Conservation (phyloP, 495 filamentous ascomycete species). For the Parachaetomium inaequale region DNA sequence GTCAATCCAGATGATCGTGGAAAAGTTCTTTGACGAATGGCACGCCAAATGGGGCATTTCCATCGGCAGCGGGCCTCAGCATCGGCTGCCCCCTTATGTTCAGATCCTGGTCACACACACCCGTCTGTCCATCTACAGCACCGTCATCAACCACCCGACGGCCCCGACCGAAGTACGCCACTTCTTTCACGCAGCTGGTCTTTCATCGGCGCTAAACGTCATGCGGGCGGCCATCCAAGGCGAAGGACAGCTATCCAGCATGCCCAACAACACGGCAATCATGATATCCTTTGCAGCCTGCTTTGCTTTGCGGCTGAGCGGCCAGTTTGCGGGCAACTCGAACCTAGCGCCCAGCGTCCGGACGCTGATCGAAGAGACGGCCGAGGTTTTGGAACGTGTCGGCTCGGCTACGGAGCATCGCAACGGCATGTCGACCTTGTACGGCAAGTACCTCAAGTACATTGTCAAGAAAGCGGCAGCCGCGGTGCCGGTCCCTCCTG, state of each 20-base stretch:
- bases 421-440: slow-evolving; percentile 58
- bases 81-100: slow-evolving; percentile 65
- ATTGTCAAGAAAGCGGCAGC: slow-evolving; percentile 46
- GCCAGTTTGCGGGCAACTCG: slow-evolving; percentile 53
- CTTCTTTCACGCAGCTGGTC: slow-evolving; percentile 64
- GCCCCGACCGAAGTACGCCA: slow-evolving; percentile 65
- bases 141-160: slow-evolving; percentile 70
- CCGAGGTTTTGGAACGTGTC: slow-evolving; percentile 64
- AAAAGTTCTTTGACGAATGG: slow-evolving; percentile 61
- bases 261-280: slow-evolving; percentile 75
- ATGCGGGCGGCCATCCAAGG: slow-evolving; percentile 69
- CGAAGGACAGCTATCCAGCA: slow-evolving; percentile 63
- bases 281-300: slow-evolving; percentile 76
- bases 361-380: slow-evolving; percentile 65
- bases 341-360: slow-evolving; percentile 64
- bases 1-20: slow-evolving; percentile 57
- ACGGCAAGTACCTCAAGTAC: slow-evolving; percentile 59
- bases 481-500: slow-evolving; percentile 11
- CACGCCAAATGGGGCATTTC: slow-evolving; percentile 57
- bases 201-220: slow-evolving; percentile 69
- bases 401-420: slow-evolving; percentile 60
- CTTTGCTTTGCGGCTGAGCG: slow-evolving; percentile 62
- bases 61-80: slow-evolving; percentile 55
- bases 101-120: slow-evolving; percentile 72
- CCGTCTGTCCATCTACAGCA: slow-evolving; percentile 65